These are phyloP conservation scores for Hanseniaspora mollemarum DNA, from an alignment of 805 yeast species.

Conservation along the genomic window DNA sequence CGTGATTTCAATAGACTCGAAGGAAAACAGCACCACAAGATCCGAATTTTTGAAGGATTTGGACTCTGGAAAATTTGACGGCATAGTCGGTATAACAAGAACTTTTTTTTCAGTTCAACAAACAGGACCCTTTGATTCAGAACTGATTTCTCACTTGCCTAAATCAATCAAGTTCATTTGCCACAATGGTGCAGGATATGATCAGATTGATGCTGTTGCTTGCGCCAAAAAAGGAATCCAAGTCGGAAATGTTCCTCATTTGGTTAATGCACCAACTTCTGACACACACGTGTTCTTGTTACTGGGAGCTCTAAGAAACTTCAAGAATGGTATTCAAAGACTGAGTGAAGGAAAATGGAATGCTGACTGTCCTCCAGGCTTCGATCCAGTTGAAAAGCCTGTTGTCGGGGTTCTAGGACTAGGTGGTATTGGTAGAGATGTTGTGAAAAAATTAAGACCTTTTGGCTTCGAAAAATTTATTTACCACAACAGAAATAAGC, in stretches of 20 bases:
- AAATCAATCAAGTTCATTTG: conserved; percentile 40
- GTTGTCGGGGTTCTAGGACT: conserved; percentile 71
- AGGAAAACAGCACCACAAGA: conserved; percentile 22
- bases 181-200: conserved; percentile 69
- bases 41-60: conserved; percentile 27
- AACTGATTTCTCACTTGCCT: conserved; percentile 47
- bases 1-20: conserved; percentile 33
- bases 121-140: conserved; percentile 59
- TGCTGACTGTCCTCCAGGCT: conserved; percentile 51
- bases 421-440: conserved; percentile 84
- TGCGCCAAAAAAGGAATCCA: conserved; percentile 45
- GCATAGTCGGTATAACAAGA: conserved; percentile 35
- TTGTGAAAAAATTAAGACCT: conserved; percentile 57
- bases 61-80: conserved; percentile 26
- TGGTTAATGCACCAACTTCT: conserved; percentile 64
- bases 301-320: conserved; percentile 56
- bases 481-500: conserved; percentile 57
- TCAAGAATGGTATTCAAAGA: conserved; percentile 45
- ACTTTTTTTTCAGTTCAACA: conserved; percentile 41
- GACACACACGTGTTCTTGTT: conserved; percentile 54
- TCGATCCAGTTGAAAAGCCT: conserved; percentile 58
- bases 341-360: conserved; percentile 53
- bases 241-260: conserved; percentile 53
- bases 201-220: conserved; percentile 51
- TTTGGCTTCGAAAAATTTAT: conserved; percentile 64